Evolutionary conservation across 2,329 filamentous ascomycete genomes (phyloP), one percentile per base, ranked within the genome.

Genomic region (Mycogone perniciosa): DNA sequence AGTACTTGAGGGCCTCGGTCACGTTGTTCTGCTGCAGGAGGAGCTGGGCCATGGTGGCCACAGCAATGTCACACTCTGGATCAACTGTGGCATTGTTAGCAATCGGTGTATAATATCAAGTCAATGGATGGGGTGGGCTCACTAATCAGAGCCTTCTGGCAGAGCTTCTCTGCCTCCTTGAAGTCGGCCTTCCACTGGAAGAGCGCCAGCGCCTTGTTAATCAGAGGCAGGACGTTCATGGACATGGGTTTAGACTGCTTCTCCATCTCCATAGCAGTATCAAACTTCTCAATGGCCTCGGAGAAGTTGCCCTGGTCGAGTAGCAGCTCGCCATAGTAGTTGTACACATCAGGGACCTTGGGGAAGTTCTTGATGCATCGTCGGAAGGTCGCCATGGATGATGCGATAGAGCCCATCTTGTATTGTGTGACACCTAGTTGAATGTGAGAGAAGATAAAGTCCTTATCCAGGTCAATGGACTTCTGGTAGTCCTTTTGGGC

Each of bases 151-250:
- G 93, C 93, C 78, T 96, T 96, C 72, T 96, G 85, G 79, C 93
- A 99, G 47, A 99, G 79, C 72, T 93, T 89, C 76, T 99, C 91
- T 2, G 93, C 92, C 71, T 96, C 92, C 54, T 81, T 77, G 66
- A 95, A 97, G 71, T 97, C 92, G 64, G 95, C 87, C 79, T 96
- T 97, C 87, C 91, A 96, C 69, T 99, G 93, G 81, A 96, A 97
- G 43, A 97, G 77, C 9, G 92, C 90, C 30, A 99, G 80, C 5
- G 93, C 91, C 77, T 99, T 99, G 82, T 99, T 99, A 74, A 99
- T 97, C 46, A 99, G 77, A 10, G 93, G 93, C 57, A 99, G 76
- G 31, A 99, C 93, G 64, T 99, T 99, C 86, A 99, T 97, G 55
- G 89, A 88, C 70, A 93, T 85, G 10, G 91, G 91, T 75, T 95